A percentile compares a stretch with the other conserved stretches of the same genome.
Evolutionary conservation across 192 early-diverging fungal species (phyloP).

Genomic region (Podochytrium sp.): DNA sequence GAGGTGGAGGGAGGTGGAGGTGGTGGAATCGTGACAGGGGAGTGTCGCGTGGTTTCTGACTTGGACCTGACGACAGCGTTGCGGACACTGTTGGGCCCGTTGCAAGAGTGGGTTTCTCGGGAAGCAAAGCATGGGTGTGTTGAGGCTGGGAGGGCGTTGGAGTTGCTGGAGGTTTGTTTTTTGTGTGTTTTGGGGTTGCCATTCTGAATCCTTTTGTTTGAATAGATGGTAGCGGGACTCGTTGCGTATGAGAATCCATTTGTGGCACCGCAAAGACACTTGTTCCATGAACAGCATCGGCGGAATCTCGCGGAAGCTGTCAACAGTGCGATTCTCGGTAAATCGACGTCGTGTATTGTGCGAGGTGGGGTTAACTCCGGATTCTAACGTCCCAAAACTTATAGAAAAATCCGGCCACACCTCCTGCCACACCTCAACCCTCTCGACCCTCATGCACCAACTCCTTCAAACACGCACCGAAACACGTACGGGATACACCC

Average conservation of each 20-base stretch:
- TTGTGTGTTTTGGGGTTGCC: background rate
- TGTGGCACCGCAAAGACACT: background rate
- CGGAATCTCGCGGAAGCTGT: constrained; percentile 1
- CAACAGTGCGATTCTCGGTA: constrained; percentile 1
- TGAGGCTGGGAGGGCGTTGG: background rate
- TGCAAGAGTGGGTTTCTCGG: background rate
- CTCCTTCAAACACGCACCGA: background rate
- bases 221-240: background rate
- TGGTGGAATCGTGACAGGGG: too few relatives aligned
- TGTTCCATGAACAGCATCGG: background rate
- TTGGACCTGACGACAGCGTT: background rate
- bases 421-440: background rate
- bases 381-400: background rate
- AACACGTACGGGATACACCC: background rate
- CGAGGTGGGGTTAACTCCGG: background rate
- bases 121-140: background rate
- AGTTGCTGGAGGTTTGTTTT: background rate
- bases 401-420: background rate
- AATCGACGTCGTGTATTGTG: background rate
- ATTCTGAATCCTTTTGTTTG: background rate
- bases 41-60: background rate
- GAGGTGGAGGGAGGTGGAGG: background rate
- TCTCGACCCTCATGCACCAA: background rate
- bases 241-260: constrained; percentile 5
- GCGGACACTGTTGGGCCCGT: background rate